A percentile compares a stretch with the other conserved stretches of the same genome.
Conservation (phyloP, 1,139 yeast species). For the Scheffersomyces quercinus region DNA sequence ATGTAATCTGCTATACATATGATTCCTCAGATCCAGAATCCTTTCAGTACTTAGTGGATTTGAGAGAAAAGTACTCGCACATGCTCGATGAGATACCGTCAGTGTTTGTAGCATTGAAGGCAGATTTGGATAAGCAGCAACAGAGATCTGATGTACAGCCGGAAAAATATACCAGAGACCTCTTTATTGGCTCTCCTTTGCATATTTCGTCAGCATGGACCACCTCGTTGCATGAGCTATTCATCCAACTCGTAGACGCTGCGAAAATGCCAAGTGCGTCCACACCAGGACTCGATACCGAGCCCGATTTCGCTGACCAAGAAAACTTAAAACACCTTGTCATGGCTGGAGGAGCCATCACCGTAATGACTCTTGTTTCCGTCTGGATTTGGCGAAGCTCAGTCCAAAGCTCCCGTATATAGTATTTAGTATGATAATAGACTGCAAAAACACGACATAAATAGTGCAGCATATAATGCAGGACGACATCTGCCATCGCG, state of each 20-base stretch:
- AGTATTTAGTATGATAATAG: not conserved
- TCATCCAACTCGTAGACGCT: slow-evolving; percentile 85
- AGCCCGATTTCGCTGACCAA: slow-evolving; percentile 50
- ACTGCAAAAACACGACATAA: not conserved
- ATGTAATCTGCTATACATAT: slow-evolving; percentile 83
- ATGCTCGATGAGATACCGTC: slow-evolving; percentile 70
- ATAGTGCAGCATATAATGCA: not conserved
- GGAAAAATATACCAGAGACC: slow-evolving; percentile 72
- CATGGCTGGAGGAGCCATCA: slow-evolving; percentile 66
- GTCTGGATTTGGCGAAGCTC: slow-evolving; percentile 63
- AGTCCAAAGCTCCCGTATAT: slow-evolving; percentile 21
- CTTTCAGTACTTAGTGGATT: slow-evolving; percentile 75
- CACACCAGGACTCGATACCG: slow-evolving; percentile 80
- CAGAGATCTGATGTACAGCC: slow-evolving; percentile 87
- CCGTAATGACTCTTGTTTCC: slow-evolving; percentile 59
- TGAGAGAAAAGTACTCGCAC: slow-evolving; percentile 59
- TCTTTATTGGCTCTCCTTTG: slow-evolving; percentile 64
- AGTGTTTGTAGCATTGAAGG: slow-evolving; percentile 87
- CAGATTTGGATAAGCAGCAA: slow-evolving; percentile 93
- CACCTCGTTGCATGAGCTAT: slow-evolving; percentile 78
- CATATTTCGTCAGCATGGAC: slow-evolving; percentile 92
- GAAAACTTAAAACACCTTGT: slow-evolving; percentile 50
- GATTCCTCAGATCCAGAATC: slow-evolving; percentile 97
- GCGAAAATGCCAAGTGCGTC: slow-evolving; percentile 76
- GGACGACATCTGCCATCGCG: not conserved